phyloP scores from a whole-genome alignment of 345 rosid genomes.

The Eucalyptus fibrosa region DNA sequence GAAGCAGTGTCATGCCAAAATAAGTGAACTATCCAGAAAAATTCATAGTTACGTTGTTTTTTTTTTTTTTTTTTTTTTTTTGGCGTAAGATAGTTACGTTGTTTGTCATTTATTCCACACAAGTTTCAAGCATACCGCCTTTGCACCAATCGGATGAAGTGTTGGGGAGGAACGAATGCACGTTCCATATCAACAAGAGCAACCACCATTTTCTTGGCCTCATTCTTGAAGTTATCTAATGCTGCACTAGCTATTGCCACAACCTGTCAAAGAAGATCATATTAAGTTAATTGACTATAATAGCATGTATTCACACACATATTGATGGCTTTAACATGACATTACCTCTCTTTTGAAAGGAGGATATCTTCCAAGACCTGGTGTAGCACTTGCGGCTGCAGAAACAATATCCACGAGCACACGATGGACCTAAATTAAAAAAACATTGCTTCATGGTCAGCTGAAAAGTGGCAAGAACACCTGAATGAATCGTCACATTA shows the following conservation, averaged over 20 bases:
- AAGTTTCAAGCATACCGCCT: conserved; percentile 48
- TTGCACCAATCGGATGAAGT: conserved; percentile 94
- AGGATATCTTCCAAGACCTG: conserved; percentile 98
- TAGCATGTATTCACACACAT: neutral
- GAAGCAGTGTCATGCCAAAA: neutral
- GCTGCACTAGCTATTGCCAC: conserved; percentile 87
- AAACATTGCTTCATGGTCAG: neutral
- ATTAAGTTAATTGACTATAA: neutral
- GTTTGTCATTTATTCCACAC: neutral
- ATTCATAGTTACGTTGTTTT: neutral
- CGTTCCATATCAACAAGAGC: conserved; percentile 99
- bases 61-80: too few species aligned
- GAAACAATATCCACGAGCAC: conserved; percentile 86
- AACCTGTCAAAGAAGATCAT: conserved; percentile 34
- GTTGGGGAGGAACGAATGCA: conserved; percentile 98
- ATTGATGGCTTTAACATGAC: neutral
- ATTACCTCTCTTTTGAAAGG: conserved; percentile 93
- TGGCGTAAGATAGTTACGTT: neutral
- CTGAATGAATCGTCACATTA: neutral
- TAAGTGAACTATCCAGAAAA: neutral
- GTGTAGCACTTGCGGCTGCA: conserved; percentile 86
- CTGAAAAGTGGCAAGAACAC: neutral
- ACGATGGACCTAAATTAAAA: conserved; percentile 64
- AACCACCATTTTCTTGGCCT: conserved; percentile 93
- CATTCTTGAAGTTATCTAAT: conserved; percentile 84